Evolutionary conservation across 257 asterid genomes (phyloP).

Genomic region (Orobanche coerulescens): DNA sequence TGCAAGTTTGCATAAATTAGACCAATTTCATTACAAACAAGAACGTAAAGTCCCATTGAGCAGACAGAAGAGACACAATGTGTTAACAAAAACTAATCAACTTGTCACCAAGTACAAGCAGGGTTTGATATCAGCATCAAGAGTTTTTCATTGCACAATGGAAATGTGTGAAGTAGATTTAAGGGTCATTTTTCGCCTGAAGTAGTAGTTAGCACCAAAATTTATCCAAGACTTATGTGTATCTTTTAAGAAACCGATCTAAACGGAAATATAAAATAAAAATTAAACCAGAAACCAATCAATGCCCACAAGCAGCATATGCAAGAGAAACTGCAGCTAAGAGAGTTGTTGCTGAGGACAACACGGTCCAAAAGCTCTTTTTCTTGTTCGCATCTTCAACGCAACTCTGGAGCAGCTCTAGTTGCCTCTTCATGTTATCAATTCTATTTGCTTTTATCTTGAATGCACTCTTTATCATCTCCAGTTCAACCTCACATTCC

Average conservation of each 20-base stretch:
- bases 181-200: background rate
- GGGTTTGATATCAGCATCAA: conserved; percentile 19
- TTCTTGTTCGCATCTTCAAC: conserved; percentile 54
- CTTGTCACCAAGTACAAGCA: too few relatives aligned
- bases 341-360: conserved; percentile 68
- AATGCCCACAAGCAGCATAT: conserved; percentile 51
- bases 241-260: background rate
- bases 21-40: too few relatives aligned
- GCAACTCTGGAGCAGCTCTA: conserved; percentile 37
- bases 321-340: conserved; percentile 61
- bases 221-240: background rate
- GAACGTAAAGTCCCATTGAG: too few relatives aligned
- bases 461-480: conserved; percentile 53
- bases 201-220: conserved; percentile 24
- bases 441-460: conserved; percentile 35
- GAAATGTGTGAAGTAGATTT: background rate
- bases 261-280: too few relatives aligned
- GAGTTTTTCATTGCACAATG: conserved; percentile 17
- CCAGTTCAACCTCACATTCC: conserved; percentile 34
- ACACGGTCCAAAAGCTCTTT: conserved; percentile 59
- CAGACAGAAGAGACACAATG: too few relatives aligned
- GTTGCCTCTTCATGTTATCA: conserved; percentile 51
- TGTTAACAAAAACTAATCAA: too few relatives aligned
- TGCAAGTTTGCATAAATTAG: too few relatives aligned
- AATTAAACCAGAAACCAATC: too few relatives aligned